These are phyloP conservation scores for Trichoderma oligosporum DNA, from an alignment of 2,329 filamentous ascomycete species.

Conservation along the genomic window DNA sequence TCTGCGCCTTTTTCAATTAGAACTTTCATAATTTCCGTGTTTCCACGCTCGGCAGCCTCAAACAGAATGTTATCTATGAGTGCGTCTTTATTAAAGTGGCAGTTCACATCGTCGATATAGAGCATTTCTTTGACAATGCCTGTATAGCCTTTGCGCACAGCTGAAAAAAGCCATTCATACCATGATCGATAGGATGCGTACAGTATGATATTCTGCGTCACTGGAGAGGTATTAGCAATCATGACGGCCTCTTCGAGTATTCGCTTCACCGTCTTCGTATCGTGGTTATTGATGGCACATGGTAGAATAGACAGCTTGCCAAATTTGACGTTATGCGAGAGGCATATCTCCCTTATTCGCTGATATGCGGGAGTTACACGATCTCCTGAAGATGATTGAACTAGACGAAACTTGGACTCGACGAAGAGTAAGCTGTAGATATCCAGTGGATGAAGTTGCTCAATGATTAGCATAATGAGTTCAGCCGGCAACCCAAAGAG, in stretches of 20 bases:
- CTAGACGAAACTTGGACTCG: neutral
- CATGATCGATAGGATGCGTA: neutral
- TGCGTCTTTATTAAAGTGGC: neutral
- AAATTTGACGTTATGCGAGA: neutral
- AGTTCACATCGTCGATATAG: neutral
- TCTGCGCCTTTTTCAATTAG: neutral
- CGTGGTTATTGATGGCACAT: neutral
- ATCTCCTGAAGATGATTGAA: neutral
- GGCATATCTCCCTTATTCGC: neutral
- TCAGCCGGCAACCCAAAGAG: neutral
- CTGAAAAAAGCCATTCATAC: neutral
- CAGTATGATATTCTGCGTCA: neutral
- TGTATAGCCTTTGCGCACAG: neutral
- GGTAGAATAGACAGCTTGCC: neutral
- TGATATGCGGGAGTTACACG: neutral
- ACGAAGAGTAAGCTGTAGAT: neutral
- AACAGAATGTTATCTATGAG: neutral
- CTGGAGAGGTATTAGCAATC: neutral
- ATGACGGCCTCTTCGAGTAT: neutral
- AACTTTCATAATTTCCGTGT: neutral
- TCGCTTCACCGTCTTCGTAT: neutral
- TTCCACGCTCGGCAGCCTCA: neutral
- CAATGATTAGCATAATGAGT: neutral
- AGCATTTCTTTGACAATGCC: neutral
- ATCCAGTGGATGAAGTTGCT: neutral